phyloP scores from a whole-genome alignment of 2,329 filamentous ascomycete genomes.

The Aspergillus quadricinctus region DNA sequence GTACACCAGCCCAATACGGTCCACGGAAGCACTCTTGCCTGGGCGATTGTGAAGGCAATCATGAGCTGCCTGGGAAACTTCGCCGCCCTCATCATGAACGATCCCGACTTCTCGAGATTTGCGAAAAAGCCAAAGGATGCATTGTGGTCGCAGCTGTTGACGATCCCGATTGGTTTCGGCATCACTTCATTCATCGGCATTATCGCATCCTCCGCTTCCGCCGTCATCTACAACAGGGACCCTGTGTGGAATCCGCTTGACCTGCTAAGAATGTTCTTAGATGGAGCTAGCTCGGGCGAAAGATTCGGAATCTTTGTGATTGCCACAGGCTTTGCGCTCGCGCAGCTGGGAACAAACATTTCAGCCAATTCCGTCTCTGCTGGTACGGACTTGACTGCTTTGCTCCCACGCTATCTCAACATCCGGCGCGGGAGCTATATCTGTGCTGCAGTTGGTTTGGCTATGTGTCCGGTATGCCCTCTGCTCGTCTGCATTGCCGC shows the following conservation, averaged over 20 bases:
- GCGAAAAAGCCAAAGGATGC: constrained; percentile 71
- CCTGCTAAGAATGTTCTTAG: constrained; percentile 62
- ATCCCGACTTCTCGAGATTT: constrained; percentile 82
- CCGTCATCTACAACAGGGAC: constrained; percentile 57
- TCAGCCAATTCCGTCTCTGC: constrained; percentile 82
- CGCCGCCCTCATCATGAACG: constrained; percentile 74
- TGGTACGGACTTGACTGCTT: constrained; percentile 75
- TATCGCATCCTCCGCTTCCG: constrained; percentile 66
- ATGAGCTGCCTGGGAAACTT: constrained; percentile 92
- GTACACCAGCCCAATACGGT: constrained; percentile 62
- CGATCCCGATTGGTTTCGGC: constrained; percentile 67
- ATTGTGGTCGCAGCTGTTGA: constrained; percentile 72
- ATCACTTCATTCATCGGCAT: constrained; percentile 83
- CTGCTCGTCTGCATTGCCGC: not conserved
- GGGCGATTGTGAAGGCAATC: constrained; percentile 78
- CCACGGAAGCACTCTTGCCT: constrained; percentile 66
- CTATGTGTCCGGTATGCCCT: constrained; percentile 68
- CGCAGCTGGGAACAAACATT: constrained; percentile 82
- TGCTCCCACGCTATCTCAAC: constrained; percentile 73
- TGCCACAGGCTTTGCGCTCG: constrained; percentile 65
- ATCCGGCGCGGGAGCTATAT: constrained; percentile 86
- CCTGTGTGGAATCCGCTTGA: constrained; percentile 71
- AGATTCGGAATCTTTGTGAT: constrained; percentile 75
- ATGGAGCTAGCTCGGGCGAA: constrained; percentile 63
- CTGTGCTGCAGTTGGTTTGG: constrained; percentile 72